A percentile compares a stretch with the other conserved stretches of the same genome.
Evolutionary conservation across 225 moss, liverwort and hornwort genomes (phyloP).

Genomic region (Physcomitrium patens): DNA sequence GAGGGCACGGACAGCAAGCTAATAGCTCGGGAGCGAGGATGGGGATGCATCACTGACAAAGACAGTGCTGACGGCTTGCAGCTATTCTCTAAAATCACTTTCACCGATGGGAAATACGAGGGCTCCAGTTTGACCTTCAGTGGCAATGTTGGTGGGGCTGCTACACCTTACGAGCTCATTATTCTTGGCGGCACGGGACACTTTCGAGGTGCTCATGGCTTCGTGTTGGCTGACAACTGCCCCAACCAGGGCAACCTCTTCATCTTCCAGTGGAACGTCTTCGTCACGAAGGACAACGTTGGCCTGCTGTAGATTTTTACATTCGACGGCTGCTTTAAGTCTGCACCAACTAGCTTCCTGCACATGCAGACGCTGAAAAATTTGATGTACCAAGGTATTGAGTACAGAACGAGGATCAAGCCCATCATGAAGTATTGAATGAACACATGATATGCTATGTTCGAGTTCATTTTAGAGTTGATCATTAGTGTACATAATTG

Average conservation of each 20-base stretch:
- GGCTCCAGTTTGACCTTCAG: slow-evolving; percentile 32
- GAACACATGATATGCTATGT: no score
- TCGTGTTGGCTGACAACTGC: slow-evolving; percentile 20
- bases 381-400: no score
- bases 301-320: no score
- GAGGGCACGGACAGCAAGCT: slow-evolving; percentile 22
- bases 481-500: no score
- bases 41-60: slow-evolving; percentile 33
- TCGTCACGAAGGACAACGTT: slow-evolving; percentile 1
- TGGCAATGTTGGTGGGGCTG: slow-evolving; percentile 34
- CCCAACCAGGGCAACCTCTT: slow-evolving; percentile 29
- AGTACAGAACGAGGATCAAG: no score
- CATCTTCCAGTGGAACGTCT: slow-evolving; percentile 45
- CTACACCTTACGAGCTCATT: slow-evolving; percentile 29
- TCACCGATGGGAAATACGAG: slow-evolving; percentile 25
- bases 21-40: slow-evolving; percentile 48
- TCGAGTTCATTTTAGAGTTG: no score
- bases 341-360: no score
- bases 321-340: no score
- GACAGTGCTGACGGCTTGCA: slow-evolving; percentile 32
- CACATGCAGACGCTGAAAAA: no score
- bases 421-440: no score
- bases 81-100: slow-evolving; percentile 38
- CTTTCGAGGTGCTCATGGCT: slow-evolving; percentile 48
- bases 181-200: slow-evolving; percentile 44